phyloP scores from a whole-genome alignment of 306 rosid species.

The Amphicarpaea edgeworthii region DNA sequence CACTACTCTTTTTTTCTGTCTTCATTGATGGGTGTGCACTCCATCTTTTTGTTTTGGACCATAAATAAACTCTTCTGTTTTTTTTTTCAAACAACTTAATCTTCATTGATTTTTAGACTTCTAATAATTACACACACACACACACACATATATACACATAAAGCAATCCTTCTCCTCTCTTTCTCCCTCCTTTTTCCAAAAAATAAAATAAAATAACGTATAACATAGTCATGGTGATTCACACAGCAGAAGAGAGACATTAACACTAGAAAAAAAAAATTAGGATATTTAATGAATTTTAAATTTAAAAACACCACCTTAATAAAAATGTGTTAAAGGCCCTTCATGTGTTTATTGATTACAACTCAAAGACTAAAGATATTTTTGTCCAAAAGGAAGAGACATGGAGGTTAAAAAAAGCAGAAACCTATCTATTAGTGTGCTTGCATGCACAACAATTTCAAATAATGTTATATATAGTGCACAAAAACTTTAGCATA shows the following conservation, averaged over 20 bases:
- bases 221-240: too few relatives aligned
- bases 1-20: too few relatives aligned
- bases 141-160: not conserved
- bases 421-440: not conserved
- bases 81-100: not conserved
- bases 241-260: not conserved
- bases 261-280: not conserved
- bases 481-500: conserved; percentile 12
- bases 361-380: not conserved
- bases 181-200: not conserved
- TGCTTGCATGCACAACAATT: not conserved
- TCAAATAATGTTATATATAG: conserved; percentile 1
- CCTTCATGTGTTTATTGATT: not conserved
- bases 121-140: not conserved
- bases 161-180: not conserved
- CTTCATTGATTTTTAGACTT: not conserved
- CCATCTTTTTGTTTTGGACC: too few relatives aligned
- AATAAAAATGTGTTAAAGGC: not conserved
- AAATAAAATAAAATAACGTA: too few relatives aligned
- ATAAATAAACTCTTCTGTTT: too few relatives aligned
- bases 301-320: not conserved
- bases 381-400: not conserved
- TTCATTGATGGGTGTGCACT: too few relatives aligned
- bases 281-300: not conserved
- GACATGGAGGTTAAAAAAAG: not conserved